Evolutionary conservation across 495 filamentous ascomycete genomes (phyloP).

Genomic region (Penicillium bovifimosum): DNA sequence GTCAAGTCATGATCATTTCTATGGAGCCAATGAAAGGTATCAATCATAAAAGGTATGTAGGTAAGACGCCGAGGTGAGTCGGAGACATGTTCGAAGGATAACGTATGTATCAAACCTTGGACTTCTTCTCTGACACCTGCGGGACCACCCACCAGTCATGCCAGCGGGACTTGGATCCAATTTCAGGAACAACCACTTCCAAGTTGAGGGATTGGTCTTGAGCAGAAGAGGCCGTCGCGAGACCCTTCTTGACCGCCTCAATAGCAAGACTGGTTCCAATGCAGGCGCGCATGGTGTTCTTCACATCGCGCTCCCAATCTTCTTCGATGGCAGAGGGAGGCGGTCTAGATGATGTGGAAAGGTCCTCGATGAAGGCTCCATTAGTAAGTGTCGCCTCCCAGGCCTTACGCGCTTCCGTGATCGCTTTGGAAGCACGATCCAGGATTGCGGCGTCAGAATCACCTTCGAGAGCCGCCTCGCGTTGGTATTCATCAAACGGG

Average conservation of each 20-base stretch:
- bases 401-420: constrained; percentile 57
- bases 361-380: constrained; percentile 32
- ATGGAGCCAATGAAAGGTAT: constrained; percentile 10
- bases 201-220: constrained; percentile 23
- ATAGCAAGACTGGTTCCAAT: constrained; percentile 64
- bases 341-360: constrained; percentile 26
- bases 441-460: constrained; percentile 46
- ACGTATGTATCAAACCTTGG: not conserved
- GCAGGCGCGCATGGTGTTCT: constrained; percentile 56
- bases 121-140: constrained; percentile 41
- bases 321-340: constrained; percentile 47
- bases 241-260: constrained; percentile 47
- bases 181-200: constrained; percentile 49
- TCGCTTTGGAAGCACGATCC: constrained; percentile 52
- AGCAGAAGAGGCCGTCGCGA: constrained; percentile 9
- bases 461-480: constrained; percentile 36
- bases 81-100: not conserved
- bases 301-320: constrained; percentile 53
- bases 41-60: not conserved
- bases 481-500: constrained; percentile 54
- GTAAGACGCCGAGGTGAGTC: not conserved
- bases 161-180: constrained; percentile 49
- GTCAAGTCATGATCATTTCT: constrained; percentile 4
- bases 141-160: constrained; percentile 79
- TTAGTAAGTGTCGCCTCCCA: constrained; percentile 55